Conservation (phyloP, 352 stramenopile genomes). For the Pythium utonaiense region DNA sequence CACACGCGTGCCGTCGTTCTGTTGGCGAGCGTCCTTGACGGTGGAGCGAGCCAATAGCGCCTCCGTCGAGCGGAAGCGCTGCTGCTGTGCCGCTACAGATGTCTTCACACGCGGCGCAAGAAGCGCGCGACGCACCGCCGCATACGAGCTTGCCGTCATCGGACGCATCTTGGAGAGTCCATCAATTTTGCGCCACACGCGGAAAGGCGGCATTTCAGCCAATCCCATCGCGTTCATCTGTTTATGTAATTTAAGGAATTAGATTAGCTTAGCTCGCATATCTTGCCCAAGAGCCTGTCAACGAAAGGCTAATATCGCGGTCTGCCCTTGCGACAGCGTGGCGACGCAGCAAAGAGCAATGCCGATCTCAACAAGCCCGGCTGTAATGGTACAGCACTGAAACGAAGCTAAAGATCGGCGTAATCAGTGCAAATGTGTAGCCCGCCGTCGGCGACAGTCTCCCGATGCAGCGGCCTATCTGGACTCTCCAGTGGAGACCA, state of each 20-base stretch:
- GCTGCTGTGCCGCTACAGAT: not conserved
- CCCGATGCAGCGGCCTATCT: no score
- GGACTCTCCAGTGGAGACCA: no score
- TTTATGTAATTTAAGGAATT: not conserved
- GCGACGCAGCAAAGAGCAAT: no score
- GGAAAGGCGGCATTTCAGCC: slow-evolving; percentile 2
- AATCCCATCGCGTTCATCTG: not conserved
- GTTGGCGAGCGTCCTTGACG: slow-evolving; percentile 42
- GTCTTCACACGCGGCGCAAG: not conserved
- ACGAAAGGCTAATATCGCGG: not conserved
- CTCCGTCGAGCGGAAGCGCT: slow-evolving; percentile 2
- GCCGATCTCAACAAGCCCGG: no score
- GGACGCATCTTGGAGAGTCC: not conserved
- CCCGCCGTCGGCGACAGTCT: no score
- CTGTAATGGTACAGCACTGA: no score
- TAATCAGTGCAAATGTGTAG: no score
- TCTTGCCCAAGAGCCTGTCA: not conserved
- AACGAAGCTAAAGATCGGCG: no score
- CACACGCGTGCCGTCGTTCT: slow-evolving; percentile 38
- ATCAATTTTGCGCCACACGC: slow-evolving; percentile 7
- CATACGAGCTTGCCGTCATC: not conserved
- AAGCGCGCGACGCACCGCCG: slow-evolving; percentile 6
- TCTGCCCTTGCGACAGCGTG: not conserved
- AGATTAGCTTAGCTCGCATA: not conserved
- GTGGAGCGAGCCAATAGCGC: slow-evolving; percentile 23